Percentiles rank a stretch among this genome's conserved stretches.
Evolutionary conservation across 352 stramenopile genomes (phyloP).

Genomic region (Pythium guiyangense): DNA sequence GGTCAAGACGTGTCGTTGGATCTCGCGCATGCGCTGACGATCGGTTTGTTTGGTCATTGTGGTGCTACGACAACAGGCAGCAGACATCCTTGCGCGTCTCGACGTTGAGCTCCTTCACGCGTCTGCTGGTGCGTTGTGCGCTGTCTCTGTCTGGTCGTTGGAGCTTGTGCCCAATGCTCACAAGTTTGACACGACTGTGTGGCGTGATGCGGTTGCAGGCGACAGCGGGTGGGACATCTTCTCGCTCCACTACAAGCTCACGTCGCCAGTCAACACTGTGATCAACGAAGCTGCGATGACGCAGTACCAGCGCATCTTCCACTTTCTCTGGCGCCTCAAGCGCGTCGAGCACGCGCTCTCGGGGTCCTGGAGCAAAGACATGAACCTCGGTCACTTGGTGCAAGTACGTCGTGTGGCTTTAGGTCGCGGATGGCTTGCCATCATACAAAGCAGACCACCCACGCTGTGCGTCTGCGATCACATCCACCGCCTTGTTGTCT

Average conservation of each 20-base stretch:
- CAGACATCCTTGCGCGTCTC: conserved; percentile 90
- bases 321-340: conserved; percentile 89
- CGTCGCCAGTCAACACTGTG: conserved; percentile 84
- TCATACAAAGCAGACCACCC: no score
- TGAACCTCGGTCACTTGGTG: conserved; percentile 93
- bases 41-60: background rate
- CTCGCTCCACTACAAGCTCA: conserved; percentile 87
- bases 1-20: background rate
- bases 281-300: conserved; percentile 83
- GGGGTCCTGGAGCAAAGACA: conserved; percentile 96
- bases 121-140: conserved; percentile 36
- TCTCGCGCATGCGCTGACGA: background rate
- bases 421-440: background rate
- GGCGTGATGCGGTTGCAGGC: conserved; percentile 18
- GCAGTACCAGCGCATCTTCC: conserved; percentile 89
- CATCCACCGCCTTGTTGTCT: conserved; percentile 3
- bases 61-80: conserved; percentile 42
- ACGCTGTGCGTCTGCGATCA: no score
- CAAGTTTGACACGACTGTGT: background rate
- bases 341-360: conserved; percentile 91
- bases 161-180: background rate
- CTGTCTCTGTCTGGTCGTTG: background rate
- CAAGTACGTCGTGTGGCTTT: conserved; percentile 34
- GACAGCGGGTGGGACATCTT: conserved; percentile 95
- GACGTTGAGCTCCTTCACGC: conserved; percentile 89